Conservation (phyloP, 176 grass and related monocot species). For the Poa pratensis region DNA sequence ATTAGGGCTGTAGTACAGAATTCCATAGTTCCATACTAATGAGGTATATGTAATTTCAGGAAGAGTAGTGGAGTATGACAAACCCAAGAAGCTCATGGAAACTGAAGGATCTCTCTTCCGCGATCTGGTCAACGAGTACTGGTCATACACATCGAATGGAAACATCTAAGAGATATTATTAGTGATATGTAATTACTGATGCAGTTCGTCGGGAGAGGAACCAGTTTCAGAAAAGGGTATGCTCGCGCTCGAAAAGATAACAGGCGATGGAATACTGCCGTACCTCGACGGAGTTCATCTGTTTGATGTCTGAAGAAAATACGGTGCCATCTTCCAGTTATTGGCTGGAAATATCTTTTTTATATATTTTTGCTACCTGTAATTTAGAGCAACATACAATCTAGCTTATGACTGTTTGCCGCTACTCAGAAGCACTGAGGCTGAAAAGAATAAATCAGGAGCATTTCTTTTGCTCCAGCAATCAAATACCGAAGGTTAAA, state of each 20-base stretch:
- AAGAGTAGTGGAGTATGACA: slow-evolving; percentile 71
- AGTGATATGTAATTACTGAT: neutral
- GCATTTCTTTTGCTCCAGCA: neutral
- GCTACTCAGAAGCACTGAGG: neutral
- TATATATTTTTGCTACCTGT: neutral
- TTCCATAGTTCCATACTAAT: slow-evolving; percentile 22
- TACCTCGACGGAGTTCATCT: neutral
- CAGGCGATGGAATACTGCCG: neutral
- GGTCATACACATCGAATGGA: slow-evolving; percentile 58
- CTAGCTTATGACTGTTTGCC: neutral
- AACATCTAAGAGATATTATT: slow-evolving; percentile 25
- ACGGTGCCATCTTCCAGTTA: neutral
- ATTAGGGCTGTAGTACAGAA: neutral
- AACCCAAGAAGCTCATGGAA: slow-evolving; percentile 74
- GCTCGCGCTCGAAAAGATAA: neutral
- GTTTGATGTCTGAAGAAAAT: neutral
- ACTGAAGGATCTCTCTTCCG: slow-evolving; percentile 73
- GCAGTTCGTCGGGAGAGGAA: neutral
- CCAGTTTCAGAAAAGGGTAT: neutral
- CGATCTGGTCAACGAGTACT: slow-evolving; percentile 71
- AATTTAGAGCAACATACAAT: neutral
- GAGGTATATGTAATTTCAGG: slow-evolving; percentile 40
- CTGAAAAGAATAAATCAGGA: neutral
- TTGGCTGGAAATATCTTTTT: neutral
- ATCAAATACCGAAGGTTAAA: neutral